Conservation (phyloP, 306 rosid genomes). For the Castanopsis chinensis region DNA sequence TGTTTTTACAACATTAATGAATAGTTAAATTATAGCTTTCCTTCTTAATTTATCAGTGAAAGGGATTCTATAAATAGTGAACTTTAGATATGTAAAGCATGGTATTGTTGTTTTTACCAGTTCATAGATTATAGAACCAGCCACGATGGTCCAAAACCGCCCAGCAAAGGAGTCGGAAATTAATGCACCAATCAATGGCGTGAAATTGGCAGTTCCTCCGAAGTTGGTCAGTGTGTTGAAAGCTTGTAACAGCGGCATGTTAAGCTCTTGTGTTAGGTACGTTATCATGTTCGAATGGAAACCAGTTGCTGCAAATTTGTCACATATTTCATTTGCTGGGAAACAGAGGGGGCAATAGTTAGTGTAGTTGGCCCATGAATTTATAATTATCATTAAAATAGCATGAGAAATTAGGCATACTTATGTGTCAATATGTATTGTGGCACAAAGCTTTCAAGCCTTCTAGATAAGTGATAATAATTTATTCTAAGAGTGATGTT, state of each 20-base stretch:
- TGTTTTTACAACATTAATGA: no score
- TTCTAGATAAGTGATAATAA: no score
- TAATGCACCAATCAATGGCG: constrained; percentile 67
- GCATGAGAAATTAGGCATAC: no score
- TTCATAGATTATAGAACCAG: constrained; percentile 54
- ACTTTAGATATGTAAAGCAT: background rate
- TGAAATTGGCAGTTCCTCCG: constrained; percentile 65
- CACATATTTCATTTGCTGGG: constrained; percentile 78
- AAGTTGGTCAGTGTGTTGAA: constrained; percentile 76
- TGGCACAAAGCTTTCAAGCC: no score
- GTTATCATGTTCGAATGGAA: constrained; percentile 66
- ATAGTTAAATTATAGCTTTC: no score
- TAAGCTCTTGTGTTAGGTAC: constrained; percentile 61
- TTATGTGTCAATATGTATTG: no score
- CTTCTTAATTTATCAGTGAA: no score
- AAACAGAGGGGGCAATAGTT: background rate
- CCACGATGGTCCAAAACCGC: constrained; percentile 64
- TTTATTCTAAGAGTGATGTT: no score
- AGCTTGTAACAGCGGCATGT: constrained; percentile 71
- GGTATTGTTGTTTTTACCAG: constrained; percentile 31
- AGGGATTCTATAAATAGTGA: no score
- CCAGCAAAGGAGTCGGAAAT: constrained; percentile 74
- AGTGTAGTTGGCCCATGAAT: background rate
- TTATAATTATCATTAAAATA: background rate
- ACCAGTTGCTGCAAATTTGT: constrained; percentile 62